These are phyloP conservation scores for Pelagomonas calceolata DNA, from an alignment of 108 stramenopile species.

Conservation along the genomic window DNA sequence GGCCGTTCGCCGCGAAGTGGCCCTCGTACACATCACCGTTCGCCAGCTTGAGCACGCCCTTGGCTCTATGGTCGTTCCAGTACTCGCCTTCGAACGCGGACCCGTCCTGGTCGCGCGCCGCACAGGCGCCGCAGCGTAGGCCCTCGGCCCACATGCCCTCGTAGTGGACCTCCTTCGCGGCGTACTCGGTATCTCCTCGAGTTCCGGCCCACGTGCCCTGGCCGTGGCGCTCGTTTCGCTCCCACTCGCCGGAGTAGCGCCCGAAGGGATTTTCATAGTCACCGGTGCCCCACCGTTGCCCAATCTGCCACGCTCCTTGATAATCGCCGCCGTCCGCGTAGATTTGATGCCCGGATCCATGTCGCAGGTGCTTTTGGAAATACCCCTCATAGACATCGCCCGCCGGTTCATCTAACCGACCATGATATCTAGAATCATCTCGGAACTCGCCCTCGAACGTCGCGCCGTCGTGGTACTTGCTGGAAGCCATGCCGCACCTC, in stretches of 20 bases:
- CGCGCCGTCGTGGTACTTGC: not conserved
- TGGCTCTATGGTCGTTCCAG: not conserved
- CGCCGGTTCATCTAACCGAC: not conserved
- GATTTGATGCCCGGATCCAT: not conserved
- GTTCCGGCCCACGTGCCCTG: not conserved
- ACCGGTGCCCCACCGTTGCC: not conserved
- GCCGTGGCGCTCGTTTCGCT: not conserved
- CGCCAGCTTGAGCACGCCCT: slow-evolving; percentile 18
- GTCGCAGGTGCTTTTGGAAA: not conserved
- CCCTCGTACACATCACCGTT: slow-evolving; percentile 44
- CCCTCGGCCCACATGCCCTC: not conserved
- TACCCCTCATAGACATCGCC: not conserved
- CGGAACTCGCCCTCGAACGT: not conserved
- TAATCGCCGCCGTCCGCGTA: not conserved
- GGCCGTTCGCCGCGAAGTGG: slow-evolving; percentile 14
- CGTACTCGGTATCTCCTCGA: not conserved
- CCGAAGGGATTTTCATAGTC: not conserved
- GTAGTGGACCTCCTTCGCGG: too few relatives aligned
- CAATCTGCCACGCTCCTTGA: not conserved
- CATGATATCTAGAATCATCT: not conserved
- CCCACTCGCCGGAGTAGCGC: slow-evolving; percentile 1
- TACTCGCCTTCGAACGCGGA: not conserved
- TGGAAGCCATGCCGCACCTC: not conserved
- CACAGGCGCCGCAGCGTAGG: not conserved
- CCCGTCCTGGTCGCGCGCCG: not conserved